These are phyloP conservation scores for Acacia melanoxylon DNA, from an alignment of 306 rosid genomes.

Conservation along the genomic window DNA sequence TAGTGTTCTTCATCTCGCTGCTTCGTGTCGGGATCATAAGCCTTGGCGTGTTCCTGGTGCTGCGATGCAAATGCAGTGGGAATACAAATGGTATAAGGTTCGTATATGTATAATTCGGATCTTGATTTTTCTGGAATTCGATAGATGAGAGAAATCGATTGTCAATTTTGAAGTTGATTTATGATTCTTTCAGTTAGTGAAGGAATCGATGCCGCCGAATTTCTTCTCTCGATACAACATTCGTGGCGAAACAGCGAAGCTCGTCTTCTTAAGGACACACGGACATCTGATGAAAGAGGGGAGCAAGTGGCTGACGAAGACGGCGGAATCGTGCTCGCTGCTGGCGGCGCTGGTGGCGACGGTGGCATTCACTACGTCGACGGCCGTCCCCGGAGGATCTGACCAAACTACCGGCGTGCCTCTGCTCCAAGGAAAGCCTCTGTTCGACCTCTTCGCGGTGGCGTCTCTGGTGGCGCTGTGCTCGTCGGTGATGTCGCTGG, in stretches of 20 bases:
- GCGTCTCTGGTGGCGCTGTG: constrained; percentile 54
- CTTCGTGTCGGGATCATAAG: constrained; percentile 18
- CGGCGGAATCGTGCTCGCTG: constrained; percentile 59
- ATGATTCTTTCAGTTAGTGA: constrained; percentile 37
- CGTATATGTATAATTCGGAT: not conserved
- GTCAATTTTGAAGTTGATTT: not conserved
- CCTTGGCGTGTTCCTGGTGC: constrained; percentile 56
- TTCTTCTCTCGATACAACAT: constrained; percentile 41
- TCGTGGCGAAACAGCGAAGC: constrained; percentile 46
- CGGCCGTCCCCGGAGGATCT: constrained; percentile 57
- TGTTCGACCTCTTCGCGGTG: constrained; percentile 46
- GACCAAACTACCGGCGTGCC: constrained; percentile 41
- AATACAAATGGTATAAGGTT: constrained; percentile 57
- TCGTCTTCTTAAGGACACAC: constrained; percentile 40
- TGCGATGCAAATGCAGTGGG: constrained; percentile 61
- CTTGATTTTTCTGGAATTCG: too few species aligned
- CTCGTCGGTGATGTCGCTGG: constrained; percentile 52
- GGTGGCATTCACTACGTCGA: constrained; percentile 61
- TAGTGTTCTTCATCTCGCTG: constrained; percentile 54
- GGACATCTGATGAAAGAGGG: constrained; percentile 38
- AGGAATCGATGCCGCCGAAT: constrained; percentile 51
- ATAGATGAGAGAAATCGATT: too few species aligned
- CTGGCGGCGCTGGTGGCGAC: constrained; percentile 66
- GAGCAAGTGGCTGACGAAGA: constrained; percentile 53
- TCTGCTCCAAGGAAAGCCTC: constrained; percentile 14